These are phyloP conservation scores for Beta corolliflora DNA, from an alignment of 179 eudicot species.

Conservation along the genomic window DNA sequence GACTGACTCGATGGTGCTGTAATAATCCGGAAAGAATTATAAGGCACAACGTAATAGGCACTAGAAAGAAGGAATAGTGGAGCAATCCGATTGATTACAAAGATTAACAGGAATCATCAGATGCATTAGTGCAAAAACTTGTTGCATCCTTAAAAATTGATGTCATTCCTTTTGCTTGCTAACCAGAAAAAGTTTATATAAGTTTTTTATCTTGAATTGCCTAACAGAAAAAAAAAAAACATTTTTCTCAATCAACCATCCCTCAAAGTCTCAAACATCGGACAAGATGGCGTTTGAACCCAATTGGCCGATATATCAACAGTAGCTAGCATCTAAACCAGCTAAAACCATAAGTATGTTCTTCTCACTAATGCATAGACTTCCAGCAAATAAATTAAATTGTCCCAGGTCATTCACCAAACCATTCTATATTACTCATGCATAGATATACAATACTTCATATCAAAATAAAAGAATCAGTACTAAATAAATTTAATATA, in stretches of 20 bases:
- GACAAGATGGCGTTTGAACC: neutral
- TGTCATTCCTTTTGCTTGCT: neutral
- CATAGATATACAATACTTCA: neutral
- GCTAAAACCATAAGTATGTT: neutral
- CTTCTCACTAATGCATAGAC: neutral
- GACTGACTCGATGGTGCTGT: neutral
- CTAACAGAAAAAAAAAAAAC: neutral
- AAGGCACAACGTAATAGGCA: neutral
- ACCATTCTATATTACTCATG: neutral
- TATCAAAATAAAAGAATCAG: neutral
- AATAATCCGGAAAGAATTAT: neutral
- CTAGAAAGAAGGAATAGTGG: neutral
- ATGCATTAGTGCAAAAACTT: neutral
- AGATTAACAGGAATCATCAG: neutral
- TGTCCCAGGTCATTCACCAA: neutral
- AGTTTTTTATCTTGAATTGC: neutral
- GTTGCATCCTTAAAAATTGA: neutral
- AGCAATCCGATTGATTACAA: neutral
- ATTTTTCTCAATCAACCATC: neutral
- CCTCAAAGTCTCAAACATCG: neutral
- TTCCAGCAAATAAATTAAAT: no score
- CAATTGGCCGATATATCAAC: neutral
- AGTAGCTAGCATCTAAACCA: neutral
- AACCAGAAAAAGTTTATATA: no score
- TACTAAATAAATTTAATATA: neutral